Conservation (phyloP, 225 moss, liverwort and hornwort genomes). For the Rhytidiadelphus loreus region DNA sequence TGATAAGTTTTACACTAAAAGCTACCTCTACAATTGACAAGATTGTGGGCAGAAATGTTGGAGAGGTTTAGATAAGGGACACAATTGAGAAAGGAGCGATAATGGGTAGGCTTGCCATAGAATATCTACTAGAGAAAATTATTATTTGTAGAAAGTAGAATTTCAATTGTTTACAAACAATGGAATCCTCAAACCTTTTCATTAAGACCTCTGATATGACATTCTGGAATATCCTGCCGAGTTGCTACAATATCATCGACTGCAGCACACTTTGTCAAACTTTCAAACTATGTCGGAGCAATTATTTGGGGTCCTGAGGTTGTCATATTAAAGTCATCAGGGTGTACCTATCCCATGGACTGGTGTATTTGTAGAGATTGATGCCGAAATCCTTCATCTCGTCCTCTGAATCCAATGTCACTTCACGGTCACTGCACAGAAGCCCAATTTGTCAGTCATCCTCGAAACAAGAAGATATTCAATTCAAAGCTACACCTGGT, state of each 20-base stretch:
- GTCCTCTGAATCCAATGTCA: conserved; percentile 22
- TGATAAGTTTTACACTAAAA: neutral
- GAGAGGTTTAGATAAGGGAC: no score
- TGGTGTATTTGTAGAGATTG: conserved; percentile 19
- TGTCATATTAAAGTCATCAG: neutral
- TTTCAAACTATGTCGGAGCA: neutral
- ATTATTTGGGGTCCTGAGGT: neutral
- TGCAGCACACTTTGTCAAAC: neutral
- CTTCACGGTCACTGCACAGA: conserved; percentile 24
- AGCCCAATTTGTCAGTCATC: neutral
- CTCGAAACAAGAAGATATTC: neutral
- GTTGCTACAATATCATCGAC: neutral
- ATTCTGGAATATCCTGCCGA: neutral
- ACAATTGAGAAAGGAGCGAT: neutral
- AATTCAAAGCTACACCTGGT: neutral
- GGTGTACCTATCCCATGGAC: conserved; percentile 40
- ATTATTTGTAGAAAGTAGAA: neutral
- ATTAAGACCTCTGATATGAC: neutral
- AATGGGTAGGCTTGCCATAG: no score
- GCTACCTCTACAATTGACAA: neutral
- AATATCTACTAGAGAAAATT: neutral
- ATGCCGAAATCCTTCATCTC: conserved; percentile 14
- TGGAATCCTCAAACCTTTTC: no score
- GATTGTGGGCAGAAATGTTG: neutral
- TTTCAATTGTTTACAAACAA: no score